Base-by-base conservation (phyloP, 106 monocot species). In the Acanthochlamys bracteata region DNA sequence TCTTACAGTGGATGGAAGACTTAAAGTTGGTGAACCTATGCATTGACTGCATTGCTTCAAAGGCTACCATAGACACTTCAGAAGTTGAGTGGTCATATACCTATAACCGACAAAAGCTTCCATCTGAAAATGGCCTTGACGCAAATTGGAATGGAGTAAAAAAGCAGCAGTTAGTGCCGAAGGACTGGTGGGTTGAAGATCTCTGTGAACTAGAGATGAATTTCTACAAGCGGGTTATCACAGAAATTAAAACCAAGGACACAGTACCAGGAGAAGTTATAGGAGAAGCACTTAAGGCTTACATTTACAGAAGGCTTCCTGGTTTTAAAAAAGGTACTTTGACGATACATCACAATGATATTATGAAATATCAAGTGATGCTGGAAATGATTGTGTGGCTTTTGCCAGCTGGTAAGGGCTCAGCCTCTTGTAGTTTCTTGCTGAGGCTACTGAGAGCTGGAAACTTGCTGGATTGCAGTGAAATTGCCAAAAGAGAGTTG, bases 131-230 rank as follows among this genome's bases (percentile, higher is more conserved):
- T 69, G 71, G 76, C 19, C 25, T 69, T 11, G 79, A 84, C 63
- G 3, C 69, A 46, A 71, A 82, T n/a, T 83, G 85, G 82, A 83
- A 90, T 71, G 85, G 82, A 10, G 85, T 90, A 39, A 67, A 39
- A 25, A 85, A 86, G 57, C 70, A 73, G n/a, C 80, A 76, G 25
- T 43, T 63, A 20, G 90, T 95, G 15, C 94, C 94, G 7, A 80
- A 80, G 71, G 90, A 95, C 52, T 95, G 94, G 94, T 95, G 89
- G 89, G 86, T 87, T 41, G 94, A 95, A 51, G 94, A 95, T 24
- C 53, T 95, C 0, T 82, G 78, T 57, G 90, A 95, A 13, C 79
- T 90, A 45, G 94, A 87, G 4, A 68, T 90, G 46, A 86, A 87
- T 66, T 68, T 69, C 20, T 95, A 80, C 60, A 80, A 87, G 70